Base-by-base conservation (phyloP, 106 monocot genomes). In the Dioscorea dumetorum region DNA sequence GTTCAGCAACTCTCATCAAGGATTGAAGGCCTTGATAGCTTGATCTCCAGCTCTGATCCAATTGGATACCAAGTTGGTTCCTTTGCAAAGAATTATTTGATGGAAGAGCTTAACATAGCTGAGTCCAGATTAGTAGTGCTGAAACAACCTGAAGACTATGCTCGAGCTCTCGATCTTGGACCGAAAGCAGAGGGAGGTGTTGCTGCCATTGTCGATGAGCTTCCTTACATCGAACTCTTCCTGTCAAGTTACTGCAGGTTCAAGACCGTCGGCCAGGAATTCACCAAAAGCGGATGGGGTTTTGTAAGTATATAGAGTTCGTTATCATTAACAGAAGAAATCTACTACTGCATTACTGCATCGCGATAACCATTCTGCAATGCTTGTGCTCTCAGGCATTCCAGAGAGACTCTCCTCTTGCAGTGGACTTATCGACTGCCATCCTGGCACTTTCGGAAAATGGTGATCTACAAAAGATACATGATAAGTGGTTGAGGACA, bases 281-380 rank as follows among this genome's bases (percentile, higher is more conserved):
- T 99, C 79, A 92, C 91, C 0, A 86, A 77, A 72, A 85, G 79
- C 62, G 97, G 92, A 79, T 92, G 97, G 97, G 97, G 92, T 65
- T 92, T 88, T 79, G 97, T 99, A 81, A 82, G 97, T 79, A 67
- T 19, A 5, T 28, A 24, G 32, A 35, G 22, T 54, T 1, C n/a
- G n/a, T 57, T 24, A 5, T 60, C 15, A 49, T 8, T 28, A 28
- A 11, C 12, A 8, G 32, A 21, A 53, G 49, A 24, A 9, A 66
- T 12, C 33, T 41, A 41, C 6, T 41, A 41, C 52, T 58, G 16
- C 19, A 31, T 54, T 61, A 23, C 28, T 28, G 28, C 28, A 28
- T 33, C 41, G 17, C 21, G 15, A 21, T 22, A 19, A n/a, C 17
- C 54, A 64, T 23, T 23, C 31, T 50, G 14, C 48, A 48, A 20